Base-by-base conservation (phyloP, 306 rosid species). In the Pterocarpus santalinus region DNA sequence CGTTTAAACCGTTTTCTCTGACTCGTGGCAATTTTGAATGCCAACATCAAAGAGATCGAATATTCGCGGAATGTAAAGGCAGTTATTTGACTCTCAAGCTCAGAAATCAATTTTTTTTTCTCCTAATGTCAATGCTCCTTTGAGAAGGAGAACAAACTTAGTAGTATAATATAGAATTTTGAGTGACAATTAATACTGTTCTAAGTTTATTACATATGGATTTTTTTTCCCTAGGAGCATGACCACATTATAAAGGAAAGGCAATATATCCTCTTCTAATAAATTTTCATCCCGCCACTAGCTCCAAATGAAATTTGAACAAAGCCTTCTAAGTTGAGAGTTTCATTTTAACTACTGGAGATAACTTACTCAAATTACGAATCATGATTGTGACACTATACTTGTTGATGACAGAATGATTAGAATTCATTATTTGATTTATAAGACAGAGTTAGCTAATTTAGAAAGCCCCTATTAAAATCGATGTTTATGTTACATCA, bases 401-500 rank as follows among this genome's bases (percentile, higher is more conserved):
- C 60, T 80, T 52, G 79, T 64, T 73, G 11, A 6, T 72, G 69
- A 65, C 44, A 52, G 43, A 64, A 52, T 52, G 22, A 39, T 30
- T 36, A 39, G 10, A 14, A 62, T 70, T 49, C 28, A 72, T 64
- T 13, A 64, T 65, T 64, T 11, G 4, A n/a, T 73, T 63, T 28
- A 53, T 4, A 52, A 38, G 36, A 62, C 10, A 16, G 13, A 34
- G 33, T 35, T 17, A 71, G 64, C 55, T 11, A 35, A 49, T 30
- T 35, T 71, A 51, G 63, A 33, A 68, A 60, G 16, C 36, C 64
- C 65, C 8, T 13, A 80, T 61, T 61, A 35, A 62, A 62, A 61
- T 63, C 49, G 78, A 71, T 80, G 83, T 35, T 44, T n/a, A 16
- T 71, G 13, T 78, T 78, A 67, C 43, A 67, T 67, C 75, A 62